Evolutionary conservation across 2,329 filamentous ascomycete species (phyloP).

Genomic region (Trichoderma simmonsii): DNA sequence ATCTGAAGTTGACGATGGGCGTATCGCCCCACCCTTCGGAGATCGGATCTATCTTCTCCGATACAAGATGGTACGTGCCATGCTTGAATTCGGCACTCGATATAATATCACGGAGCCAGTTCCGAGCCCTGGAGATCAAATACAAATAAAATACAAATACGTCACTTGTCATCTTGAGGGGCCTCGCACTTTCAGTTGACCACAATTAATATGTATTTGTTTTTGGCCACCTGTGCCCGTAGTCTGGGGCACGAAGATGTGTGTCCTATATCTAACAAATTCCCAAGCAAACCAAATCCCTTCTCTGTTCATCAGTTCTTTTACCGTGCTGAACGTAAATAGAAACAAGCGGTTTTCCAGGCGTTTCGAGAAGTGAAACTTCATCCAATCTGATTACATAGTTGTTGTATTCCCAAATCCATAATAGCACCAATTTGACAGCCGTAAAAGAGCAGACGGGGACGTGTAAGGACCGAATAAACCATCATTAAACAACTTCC

Average conservation of each 20-base stretch:
- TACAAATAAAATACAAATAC: background rate
- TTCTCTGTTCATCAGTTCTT: background rate
- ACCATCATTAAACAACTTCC: background rate
- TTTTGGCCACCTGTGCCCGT: background rate
- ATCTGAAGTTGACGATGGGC: background rate
- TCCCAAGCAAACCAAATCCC: background rate
- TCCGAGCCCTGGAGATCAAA: background rate
- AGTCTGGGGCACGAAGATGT: background rate
- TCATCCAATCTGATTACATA: slow-evolving; percentile 16
- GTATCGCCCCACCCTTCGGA: slow-evolving; percentile 2
- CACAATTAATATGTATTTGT: background rate
- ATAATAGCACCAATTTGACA: background rate
- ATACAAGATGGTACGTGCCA: background rate
- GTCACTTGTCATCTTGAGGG: background rate
- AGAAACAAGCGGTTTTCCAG: background rate
- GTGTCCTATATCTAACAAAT: background rate
- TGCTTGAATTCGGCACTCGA: background rate
- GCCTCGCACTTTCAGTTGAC: background rate
- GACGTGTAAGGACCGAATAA: background rate
- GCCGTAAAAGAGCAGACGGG: background rate
- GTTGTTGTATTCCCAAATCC: background rate
- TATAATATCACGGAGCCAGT: background rate
- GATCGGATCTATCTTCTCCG: slow-evolving; percentile 10
- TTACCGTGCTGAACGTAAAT: background rate
- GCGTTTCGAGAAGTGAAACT: background rate